Conservation (phyloP, 805 yeast genomes). For the Danielia oregonensis region DNA sequence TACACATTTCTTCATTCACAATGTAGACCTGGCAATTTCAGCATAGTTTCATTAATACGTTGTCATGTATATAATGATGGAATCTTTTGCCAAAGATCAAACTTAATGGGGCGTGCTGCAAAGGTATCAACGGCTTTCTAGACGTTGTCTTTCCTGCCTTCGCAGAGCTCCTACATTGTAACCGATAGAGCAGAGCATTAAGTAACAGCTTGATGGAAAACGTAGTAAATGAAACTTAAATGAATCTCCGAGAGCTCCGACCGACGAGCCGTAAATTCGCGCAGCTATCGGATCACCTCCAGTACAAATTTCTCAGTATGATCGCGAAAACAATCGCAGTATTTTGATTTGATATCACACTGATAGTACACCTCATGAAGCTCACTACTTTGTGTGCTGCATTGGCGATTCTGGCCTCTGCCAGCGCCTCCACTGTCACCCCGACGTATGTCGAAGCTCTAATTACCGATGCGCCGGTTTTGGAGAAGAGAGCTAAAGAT, state of each 20-base stretch:
- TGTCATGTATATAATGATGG: constrained; percentile 41
- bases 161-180: constrained; percentile 2
- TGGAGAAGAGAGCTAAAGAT: constrained; percentile 28
- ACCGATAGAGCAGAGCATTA: no score
- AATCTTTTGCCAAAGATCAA: constrained; percentile 39
- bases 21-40: constrained; percentile 33
- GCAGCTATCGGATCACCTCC: no score
- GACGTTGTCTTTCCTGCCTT: constrained; percentile 16
- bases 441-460: constrained; percentile 13
- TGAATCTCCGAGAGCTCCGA: no score
- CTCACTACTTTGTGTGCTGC: constrained; percentile 6
- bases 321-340: no score
- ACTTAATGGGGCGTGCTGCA: constrained; percentile 19
- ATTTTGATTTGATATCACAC: not conserved
- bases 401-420: constrained; percentile 7
- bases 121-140: constrained; percentile 21
- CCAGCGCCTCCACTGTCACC: constrained; percentile 4
- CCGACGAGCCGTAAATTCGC: not conserved
- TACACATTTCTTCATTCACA: no score
- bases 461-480: constrained; percentile 9
- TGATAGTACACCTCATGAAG: constrained; percentile 13
- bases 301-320: no score
- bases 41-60: constrained; percentile 44
- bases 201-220: no score
- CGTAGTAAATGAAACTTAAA: no score